phyloP scores from a whole-genome alignment of 192 early-diverging fungal species.

The Obelidium mucronatum region DNA sequence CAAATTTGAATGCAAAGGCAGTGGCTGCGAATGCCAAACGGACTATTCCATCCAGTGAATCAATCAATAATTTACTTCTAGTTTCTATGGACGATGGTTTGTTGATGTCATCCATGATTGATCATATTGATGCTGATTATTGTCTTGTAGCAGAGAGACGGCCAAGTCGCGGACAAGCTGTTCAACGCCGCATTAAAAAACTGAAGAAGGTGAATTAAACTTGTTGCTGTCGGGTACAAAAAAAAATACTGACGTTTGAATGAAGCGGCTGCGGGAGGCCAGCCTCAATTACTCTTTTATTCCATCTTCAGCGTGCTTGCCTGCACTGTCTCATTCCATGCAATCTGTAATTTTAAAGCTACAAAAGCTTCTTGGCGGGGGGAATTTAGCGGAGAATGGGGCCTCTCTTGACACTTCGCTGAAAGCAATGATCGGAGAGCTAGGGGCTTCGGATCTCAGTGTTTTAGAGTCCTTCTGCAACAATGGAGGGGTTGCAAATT shows the following conservation, averaged over 20 bases:
- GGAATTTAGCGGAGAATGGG: too few species aligned
- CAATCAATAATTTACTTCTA: constrained; percentile 8
- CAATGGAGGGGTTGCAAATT: constrained; percentile 12
- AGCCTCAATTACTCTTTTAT: constrained; percentile 32
- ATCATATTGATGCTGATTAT: background rate
- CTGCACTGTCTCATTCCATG: background rate
- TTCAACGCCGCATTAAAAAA: constrained; percentile 22
- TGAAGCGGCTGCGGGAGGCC: constrained; percentile 26
- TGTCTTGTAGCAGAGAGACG: constrained; percentile 1
- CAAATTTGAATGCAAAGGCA: constrained; percentile 39
- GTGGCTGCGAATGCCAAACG: constrained; percentile 30
- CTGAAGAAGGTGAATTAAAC: constrained; percentile 23
- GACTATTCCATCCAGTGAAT: background rate
- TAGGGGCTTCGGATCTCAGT: too few species aligned
- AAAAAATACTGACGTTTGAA: background rate
- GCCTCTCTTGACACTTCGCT: too few species aligned
- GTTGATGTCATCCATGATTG: background rate
- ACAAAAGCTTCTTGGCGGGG: too few species aligned
- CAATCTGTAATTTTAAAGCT: too few species aligned
- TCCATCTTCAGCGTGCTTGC: constrained; percentile 19
- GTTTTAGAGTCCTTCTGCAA: constrained; percentile 33
- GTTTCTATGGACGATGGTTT: constrained; percentile 9
- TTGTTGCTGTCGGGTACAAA: background rate
- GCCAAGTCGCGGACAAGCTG: background rate
- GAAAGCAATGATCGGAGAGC: too few species aligned